Conservation (phyloP, 1,139 yeast genomes). For the Candida sanyaensis region DNA sequence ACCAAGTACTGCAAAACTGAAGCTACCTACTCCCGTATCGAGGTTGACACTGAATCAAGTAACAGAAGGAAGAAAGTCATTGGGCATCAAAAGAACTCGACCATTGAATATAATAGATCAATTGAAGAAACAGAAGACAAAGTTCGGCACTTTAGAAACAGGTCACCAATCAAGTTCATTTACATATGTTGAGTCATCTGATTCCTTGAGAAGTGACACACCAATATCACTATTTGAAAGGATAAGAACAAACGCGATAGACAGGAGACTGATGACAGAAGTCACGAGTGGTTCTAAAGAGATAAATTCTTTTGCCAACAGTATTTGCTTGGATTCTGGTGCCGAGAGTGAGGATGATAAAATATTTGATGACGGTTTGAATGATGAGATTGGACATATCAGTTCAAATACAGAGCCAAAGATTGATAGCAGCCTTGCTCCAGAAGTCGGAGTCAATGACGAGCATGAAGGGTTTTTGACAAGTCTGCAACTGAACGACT, state of each 20-base stretch:
- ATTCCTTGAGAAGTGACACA: too few relatives aligned
- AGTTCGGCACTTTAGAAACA: neutral
- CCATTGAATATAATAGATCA: slow-evolving; percentile 16
- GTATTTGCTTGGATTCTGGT: slow-evolving; percentile 6
- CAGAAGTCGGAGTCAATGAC: slow-evolving; percentile 3
- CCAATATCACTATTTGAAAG: too few relatives aligned
- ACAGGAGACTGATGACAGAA: too few relatives aligned
- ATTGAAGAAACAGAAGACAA: slow-evolving; percentile 13
- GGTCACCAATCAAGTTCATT: neutral
- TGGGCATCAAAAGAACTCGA: slow-evolving; percentile 19
- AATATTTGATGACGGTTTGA: slow-evolving; percentile 31
- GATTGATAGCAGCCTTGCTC: neutral
- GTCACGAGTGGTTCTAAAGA: neutral
- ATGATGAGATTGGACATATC: slow-evolving; percentile 22
- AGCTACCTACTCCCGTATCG: neutral
- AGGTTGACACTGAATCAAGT: neutral
- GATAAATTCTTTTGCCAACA: neutral
- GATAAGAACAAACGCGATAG: too few relatives aligned
- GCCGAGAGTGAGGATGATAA: slow-evolving; percentile 19
- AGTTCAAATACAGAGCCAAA: neutral
- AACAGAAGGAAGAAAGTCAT: slow-evolving; percentile 12
- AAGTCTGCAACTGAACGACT: slow-evolving; percentile 29
- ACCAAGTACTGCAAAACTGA: neutral
- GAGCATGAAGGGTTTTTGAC: slow-evolving; percentile 29
- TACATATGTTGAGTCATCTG: neutral